Evolutionary conservation across 495 filamentous ascomycete species (phyloP), one percentile per base, ranked within the genome.

Genomic region (Xylaria flabelliformis): DNA sequence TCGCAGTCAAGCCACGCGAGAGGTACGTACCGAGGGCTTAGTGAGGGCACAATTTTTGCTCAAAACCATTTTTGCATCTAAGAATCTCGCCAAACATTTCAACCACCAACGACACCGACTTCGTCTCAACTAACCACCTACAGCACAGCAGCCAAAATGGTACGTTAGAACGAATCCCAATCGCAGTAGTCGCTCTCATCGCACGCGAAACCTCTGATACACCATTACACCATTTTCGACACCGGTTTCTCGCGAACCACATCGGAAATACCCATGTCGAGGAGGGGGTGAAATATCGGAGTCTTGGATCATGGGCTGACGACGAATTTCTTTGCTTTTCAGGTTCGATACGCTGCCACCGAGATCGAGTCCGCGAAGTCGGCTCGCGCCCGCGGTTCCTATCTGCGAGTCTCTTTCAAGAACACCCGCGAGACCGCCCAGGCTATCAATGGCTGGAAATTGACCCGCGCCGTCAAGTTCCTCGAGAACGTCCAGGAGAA

Each of bases 401-500:
- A 98, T 90, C 93, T 99, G 76, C 95, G 96, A 80, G 94, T 97
- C 81, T 96, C 92, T 78, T 98, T 97, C 92, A 98, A 98, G 91
- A 98, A 99, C 91, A 98, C 96, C 84, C 93, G 95, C 82, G 97
- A 99, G 89, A 97, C 96, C 75, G 97, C 96, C 70, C 95, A 98
- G 88, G 94, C 95, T 74, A 94, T 98, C 91, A 98, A 94, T 85
- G 95, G 96, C 85, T 97, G 95, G 96, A 98, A 98, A 89, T 88
- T 98, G 80, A 87, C 91, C 84, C 96, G 96, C 81, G 97, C 96
- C 74, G 86, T 97, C 77, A 89, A 87, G 80, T 99, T 95, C 91
- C 91, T 99, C 81, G 93, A 96, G 87, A 98, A 98, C 84, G 96
- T 99, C 76, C 90, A 91, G 82, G 91, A 91, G 84, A 93, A 98